Conservation (phyloP, 805 yeast species). For the Scheffersomyces amazonensis region DNA sequence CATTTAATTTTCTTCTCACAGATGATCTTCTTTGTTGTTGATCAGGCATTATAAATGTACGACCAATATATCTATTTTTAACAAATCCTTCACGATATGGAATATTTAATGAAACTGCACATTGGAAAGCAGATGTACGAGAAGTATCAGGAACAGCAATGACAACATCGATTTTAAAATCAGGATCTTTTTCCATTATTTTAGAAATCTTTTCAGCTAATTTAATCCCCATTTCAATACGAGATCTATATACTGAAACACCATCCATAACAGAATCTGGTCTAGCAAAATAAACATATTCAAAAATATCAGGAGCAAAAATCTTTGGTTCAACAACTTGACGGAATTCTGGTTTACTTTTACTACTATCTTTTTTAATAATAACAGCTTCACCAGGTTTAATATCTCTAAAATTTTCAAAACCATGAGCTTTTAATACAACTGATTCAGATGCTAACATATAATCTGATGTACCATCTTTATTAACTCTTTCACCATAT, state of each 20-base stretch:
- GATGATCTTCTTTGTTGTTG: constrained; percentile 91
- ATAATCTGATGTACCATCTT: constrained; percentile 74
- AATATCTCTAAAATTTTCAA: constrained; percentile 73
- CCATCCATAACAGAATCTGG: constrained; percentile 97
- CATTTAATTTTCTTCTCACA: constrained; percentile 91
- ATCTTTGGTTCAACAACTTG: constrained; percentile 78
- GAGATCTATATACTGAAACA: constrained; percentile 89
- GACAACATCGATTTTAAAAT: constrained; percentile 79
- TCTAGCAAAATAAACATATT: constrained; percentile 96
- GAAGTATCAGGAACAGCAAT: constrained; percentile 98
- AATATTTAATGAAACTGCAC: constrained; percentile 74
- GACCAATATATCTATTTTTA: constrained; percentile 93
- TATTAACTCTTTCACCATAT: constrained; percentile 73
- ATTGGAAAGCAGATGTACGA: constrained; percentile 90
- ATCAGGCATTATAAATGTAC: constrained; percentile 98
- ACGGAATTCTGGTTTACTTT: constrained; percentile 73
- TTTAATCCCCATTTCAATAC: constrained; percentile 91
- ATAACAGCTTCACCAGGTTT: constrained; percentile 96
- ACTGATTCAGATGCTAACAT: constrained; percentile 96
- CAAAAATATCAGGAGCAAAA: constrained; percentile 94
- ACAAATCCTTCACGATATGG: constrained; percentile 97
- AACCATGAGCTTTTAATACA: constrained; percentile 90
- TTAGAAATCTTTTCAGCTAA: constrained; percentile 68
- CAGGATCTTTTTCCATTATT: constrained; percentile 35
- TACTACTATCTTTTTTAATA: constrained; percentile 66